A percentile compares a stretch with the other conserved stretches of the same genome.
These are phyloP conservation scores for Lasiosphaeriaceae sp. DNA, from an alignment of 495 filamentous ascomycete species.

Conservation along the genomic window DNA sequence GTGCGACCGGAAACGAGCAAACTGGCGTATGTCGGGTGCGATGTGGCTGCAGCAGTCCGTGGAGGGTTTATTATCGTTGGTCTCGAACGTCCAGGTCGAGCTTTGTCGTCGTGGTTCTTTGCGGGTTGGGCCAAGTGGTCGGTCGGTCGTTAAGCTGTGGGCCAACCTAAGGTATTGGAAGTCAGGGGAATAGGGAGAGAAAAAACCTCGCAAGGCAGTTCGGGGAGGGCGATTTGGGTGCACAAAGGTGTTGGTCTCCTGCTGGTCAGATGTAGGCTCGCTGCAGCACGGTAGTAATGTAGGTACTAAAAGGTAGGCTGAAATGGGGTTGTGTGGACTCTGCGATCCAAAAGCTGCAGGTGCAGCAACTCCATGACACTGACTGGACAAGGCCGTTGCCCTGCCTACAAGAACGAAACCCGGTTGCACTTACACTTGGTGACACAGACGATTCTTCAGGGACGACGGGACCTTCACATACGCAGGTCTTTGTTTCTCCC, in stretches of 20 bases:
- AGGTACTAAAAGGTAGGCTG: neutral
- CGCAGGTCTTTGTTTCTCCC: neutral
- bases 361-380: neutral
- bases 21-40: neutral
- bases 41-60: neutral
- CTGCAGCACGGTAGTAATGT: slow-evolving; percentile 9
- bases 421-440: slow-evolving; percentile 15
- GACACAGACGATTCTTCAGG: neutral
- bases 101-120: neutral
- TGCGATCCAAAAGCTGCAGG: neutral
- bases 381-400: slow-evolving; percentile 6
- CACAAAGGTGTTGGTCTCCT: neutral
- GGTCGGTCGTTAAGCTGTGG: neutral
- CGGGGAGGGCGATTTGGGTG: neutral
- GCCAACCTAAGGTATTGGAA: neutral
- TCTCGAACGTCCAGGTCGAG: neutral
- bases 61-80: neutral
- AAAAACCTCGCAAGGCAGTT: neutral
- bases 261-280: neutral
- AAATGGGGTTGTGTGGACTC: neutral
- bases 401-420: slow-evolving; percentile 16
- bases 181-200: neutral
- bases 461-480: no score
- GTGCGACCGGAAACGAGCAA: no score
- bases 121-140: neutral